Evolutionary conservation across 805 yeast genomes (phyloP).

Genomic region (Barnettozyma sp.): DNA sequence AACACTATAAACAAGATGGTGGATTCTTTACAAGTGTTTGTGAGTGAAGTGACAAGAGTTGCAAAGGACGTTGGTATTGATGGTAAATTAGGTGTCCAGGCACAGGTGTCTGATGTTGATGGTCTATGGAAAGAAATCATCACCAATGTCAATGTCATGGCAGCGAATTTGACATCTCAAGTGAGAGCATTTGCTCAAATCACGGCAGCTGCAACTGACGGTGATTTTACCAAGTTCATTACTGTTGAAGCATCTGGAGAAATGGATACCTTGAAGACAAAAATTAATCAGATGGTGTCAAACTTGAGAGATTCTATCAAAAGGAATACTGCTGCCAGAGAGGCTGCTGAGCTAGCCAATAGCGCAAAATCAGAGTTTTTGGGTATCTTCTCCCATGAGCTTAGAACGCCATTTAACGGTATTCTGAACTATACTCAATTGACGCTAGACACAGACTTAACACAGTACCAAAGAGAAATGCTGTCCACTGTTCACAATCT

Average conservation of each 20-base stretch:
- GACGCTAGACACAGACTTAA: constrained; percentile 79
- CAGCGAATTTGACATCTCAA: constrained; percentile 86
- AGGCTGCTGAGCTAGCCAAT: constrained; percentile 88
- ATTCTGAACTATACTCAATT: constrained; percentile 90
- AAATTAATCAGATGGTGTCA: constrained; percentile 74
- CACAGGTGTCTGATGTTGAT: constrained; percentile 84
- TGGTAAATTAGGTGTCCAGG: constrained; percentile 88
- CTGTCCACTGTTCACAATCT: constrained; percentile 80
- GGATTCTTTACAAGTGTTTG: constrained; percentile 81
- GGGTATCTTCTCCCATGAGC: constrained; percentile 85
- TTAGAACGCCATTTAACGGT: constrained; percentile 90
- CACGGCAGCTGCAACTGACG: constrained; percentile 91
- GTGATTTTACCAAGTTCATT: constrained; percentile 83
- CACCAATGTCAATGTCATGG: constrained; percentile 89
- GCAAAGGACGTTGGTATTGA: constrained; percentile 92
- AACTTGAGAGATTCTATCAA: constrained; percentile 84
- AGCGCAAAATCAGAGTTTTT: constrained; percentile 84
- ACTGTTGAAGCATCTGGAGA: constrained; percentile 92
- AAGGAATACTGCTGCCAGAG: constrained; percentile 88
- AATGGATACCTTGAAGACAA: constrained; percentile 54
- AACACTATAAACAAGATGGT: constrained; percentile 90
- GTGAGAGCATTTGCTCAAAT: constrained; percentile 91
- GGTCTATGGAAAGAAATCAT: constrained; percentile 91
- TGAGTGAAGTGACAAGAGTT: constrained; percentile 81
- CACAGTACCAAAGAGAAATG: constrained; percentile 91